phyloP scores from a whole-genome alignment of 2,329 filamentous ascomycete species.

The Trichoderma breve region DNA sequence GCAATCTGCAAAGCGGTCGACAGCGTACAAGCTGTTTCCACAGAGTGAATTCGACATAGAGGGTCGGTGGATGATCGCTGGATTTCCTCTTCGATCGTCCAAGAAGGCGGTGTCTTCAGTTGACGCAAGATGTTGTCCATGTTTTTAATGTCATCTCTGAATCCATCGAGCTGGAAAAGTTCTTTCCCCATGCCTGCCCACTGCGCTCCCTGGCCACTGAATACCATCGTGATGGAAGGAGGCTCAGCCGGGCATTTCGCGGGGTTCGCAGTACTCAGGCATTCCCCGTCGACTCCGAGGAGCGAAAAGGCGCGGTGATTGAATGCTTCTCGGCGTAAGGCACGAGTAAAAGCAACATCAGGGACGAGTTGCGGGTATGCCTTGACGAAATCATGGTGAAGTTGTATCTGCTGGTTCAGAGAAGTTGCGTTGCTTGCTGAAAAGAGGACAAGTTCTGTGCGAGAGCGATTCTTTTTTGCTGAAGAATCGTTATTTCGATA shows the following conservation, averaged over 20 bases:
- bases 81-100: constrained; percentile 21
- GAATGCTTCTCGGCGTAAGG: not conserved
- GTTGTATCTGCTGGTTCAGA: constrained; percentile 7
- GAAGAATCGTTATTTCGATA: not conserved
- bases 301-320: not conserved
- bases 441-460: constrained; percentile 9
- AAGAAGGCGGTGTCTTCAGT: not conserved
- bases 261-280: not conserved
- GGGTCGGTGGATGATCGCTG: constrained; percentile 8
- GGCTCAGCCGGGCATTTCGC: not conserved
- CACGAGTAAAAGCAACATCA: constrained; percentile 15
- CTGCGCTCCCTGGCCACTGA: constrained; percentile 38
- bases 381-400: not conserved
- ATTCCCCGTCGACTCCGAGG: not conserved
- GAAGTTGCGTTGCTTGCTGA: constrained; percentile 12
- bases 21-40: constrained; percentile 32
- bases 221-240: constrained; percentile 26
- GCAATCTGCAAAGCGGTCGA: constrained; percentile 43
- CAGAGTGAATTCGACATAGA: constrained; percentile 9
- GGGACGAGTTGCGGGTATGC: not conserved
- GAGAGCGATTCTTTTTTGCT: not conserved
- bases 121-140: constrained; percentile 1
- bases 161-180: constrained; percentile 27
- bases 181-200: constrained; percentile 35
- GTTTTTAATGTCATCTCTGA: constrained; percentile 19